Base-by-base conservation (phyloP, 2,329 filamentous ascomycete genomes). In the Colletotrichum sojae region DNA sequence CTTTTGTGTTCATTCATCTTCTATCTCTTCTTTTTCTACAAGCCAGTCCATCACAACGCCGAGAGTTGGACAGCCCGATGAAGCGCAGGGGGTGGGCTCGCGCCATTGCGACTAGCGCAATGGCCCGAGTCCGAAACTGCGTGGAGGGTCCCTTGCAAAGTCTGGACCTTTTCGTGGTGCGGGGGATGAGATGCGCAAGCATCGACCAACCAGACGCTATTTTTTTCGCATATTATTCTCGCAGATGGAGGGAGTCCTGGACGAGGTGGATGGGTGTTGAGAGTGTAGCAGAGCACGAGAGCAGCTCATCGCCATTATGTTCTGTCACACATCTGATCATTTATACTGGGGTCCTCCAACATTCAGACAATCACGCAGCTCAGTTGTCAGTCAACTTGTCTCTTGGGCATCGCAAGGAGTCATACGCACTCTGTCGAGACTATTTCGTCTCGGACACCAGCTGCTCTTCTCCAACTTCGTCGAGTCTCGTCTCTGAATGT, bases 31-130 rank as follows among this genome's bases (percentile, higher is more conserved):
- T 57, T 57, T 71, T 70, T 62, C 63, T 71, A 52, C 27, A 69
- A 67, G 22, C 45, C 70, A 76, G 76, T 75, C 76, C 76, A 74
- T 78, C 76, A 73, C 71, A 78, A 78, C 73, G 77, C 77, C 77
- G 77, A 78, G 76, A 74, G 76, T 78, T 74, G 77, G 76, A 74
- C 76, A 78, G 58, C 72, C 75, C 68, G 48, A 58, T 74, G 74
- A 76, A 73, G 63, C 73, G 68, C 71, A 65, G 65, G 70, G 73
- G 67, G 68, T 58, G 53, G 56, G 27, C 20, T 43, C 31, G 53
- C 48, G 20, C 27, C 16, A 5, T 62, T 57, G 40, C 43, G 25
- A 25, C 22, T 25, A 25, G 22, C 22, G 22, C 22, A 25, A 25
- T 5, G 22, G 22, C 22, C 22, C 43, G 59, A 52, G 40, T 27